phyloP scores from a whole-genome alignment of 2,329 filamentous ascomycete species.

The Aspergillus proliferans region DNA sequence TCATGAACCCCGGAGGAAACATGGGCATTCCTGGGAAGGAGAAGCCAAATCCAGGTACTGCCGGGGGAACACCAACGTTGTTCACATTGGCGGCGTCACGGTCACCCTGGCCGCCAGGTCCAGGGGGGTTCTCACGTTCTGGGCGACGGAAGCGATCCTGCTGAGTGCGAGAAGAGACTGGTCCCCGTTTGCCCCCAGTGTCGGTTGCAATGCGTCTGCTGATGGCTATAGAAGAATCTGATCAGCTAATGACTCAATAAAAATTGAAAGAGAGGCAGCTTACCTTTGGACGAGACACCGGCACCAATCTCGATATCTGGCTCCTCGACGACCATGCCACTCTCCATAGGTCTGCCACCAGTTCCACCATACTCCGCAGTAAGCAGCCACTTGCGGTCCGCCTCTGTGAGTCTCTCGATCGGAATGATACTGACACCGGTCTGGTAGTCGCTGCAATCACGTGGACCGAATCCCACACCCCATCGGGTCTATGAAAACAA shows the following conservation, averaged over 20 bases:
- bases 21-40: slow-evolving; percentile 45
- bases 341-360: slow-evolving; percentile 72
- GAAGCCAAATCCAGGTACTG: slow-evolving; percentile 52
- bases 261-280: slow-evolving; percentile 4
- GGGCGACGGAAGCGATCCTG: slow-evolving; percentile 27
- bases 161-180: slow-evolving; percentile 39
- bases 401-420: slow-evolving; percentile 85
- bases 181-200: slow-evolving; percentile 44
- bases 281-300: slow-evolving; percentile 88
- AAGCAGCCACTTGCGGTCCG: slow-evolving; percentile 94
- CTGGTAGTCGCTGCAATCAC: slow-evolving; percentile 94
- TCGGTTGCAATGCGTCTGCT: slow-evolving; percentile 48
- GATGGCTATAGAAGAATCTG: slow-evolving; percentile 34
- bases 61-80: slow-evolving; percentile 47
- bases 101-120: slow-evolving; percentile 25
- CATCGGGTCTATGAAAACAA: slow-evolving; percentile 65
- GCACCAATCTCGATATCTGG: slow-evolving; percentile 98
- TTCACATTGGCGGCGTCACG: slow-evolving; percentile 32
- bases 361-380: slow-evolving; percentile 91
- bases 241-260: background rate
- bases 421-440: slow-evolving; percentile 91
- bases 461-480: slow-evolving; percentile 94
- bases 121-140: slow-evolving; percentile 29
- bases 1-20: slow-evolving; percentile 44
- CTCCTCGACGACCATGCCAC: slow-evolving; percentile 86